Evolutionary conservation across 2,329 filamentous ascomycete species (phyloP).

Genomic region (Cryphonectria japonica): DNA sequence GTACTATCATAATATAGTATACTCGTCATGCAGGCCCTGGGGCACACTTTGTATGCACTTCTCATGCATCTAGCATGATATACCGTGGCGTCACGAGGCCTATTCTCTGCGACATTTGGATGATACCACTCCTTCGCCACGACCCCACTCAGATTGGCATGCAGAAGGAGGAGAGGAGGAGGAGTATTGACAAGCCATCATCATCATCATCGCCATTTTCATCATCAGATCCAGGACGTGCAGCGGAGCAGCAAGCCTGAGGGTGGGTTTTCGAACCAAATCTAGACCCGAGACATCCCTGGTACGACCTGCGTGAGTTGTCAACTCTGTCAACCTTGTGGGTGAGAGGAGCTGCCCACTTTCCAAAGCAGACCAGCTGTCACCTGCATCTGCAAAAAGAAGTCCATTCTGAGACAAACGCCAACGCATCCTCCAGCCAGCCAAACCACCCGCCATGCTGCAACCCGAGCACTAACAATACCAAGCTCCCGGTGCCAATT

Average conservation of each 20-base stretch:
- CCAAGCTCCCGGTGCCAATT: neutral
- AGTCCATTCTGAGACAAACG: conserved; percentile 5
- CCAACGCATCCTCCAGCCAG: neutral
- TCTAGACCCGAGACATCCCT: neutral
- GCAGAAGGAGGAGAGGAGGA: neutral
- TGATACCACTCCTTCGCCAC: conserved; percentile 2
- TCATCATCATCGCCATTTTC: neutral
- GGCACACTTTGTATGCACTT: neutral
- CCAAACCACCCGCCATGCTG: neutral
- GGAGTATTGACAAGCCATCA: neutral
- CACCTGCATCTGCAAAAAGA: conserved; percentile 16
- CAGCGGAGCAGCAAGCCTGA: neutral
- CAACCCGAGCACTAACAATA: neutral
- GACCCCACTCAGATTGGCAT: neutral
- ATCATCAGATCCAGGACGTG: neutral
- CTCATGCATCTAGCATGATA: neutral
- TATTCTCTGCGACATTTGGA: neutral
- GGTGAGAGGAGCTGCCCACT: neutral
- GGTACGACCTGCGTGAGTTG: conserved; percentile 6
- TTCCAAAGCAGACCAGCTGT: neutral
- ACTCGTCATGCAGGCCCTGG: neutral
- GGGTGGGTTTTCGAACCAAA: neutral
- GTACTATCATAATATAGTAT: neutral
- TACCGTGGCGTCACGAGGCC: neutral
- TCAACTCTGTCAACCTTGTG: neutral